These are phyloP conservation scores for Ottelia alismoides DNA, from an alignment of 106 monocot genomes.

Conservation along the genomic window DNA sequence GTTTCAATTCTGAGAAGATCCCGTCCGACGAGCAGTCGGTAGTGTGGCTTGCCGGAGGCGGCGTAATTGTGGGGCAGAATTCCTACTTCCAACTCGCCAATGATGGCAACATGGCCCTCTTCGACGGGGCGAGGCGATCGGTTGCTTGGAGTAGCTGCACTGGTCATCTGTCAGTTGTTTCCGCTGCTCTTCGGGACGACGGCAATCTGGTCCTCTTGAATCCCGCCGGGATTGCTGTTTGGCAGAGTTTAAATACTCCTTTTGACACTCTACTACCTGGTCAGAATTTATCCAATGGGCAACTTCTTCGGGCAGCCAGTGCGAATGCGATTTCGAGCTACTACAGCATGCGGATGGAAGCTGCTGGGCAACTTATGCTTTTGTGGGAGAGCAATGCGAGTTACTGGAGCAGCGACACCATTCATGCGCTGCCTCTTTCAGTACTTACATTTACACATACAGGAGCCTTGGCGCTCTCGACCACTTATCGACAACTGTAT, in stretches of 20 bases:
- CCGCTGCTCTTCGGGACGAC: slow-evolving; percentile 2
- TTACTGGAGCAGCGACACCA: slow-evolving; percentile 11
- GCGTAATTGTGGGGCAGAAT: slow-evolving; percentile 21
- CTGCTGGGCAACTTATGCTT: slow-evolving; percentile 2
- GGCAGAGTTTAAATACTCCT: slow-evolving; percentile 20
- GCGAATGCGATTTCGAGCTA: slow-evolving; percentile 12
- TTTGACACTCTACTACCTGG: slow-evolving; percentile 18
- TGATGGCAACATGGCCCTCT: slow-evolving; percentile 27
- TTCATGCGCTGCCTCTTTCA: background rate
- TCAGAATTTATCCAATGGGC: slow-evolving; percentile 3
- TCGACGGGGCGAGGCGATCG: background rate
- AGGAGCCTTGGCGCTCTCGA: slow-evolving; percentile 14
- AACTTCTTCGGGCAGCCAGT: slow-evolving; percentile 13
- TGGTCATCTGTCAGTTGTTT: background rate
- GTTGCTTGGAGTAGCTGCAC: slow-evolving; percentile 32
- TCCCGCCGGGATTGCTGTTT: background rate
- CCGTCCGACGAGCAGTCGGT: too few relatives aligned
- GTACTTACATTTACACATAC: slow-evolving; percentile 5
- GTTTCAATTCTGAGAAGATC: too few relatives aligned
- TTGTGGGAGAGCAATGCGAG: slow-evolving; percentile 17
- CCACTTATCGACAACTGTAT: background rate
- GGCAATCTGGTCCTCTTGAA: slow-evolving; percentile 11
- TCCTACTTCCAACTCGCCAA: slow-evolving; percentile 19
- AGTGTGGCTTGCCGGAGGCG: too few relatives aligned
- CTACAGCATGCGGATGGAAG: slow-evolving; percentile 8